A percentile compares a stretch with the other conserved stretches of the same genome.
Evolutionary conservation across 345 rosid species (phyloP).

Genomic region (Syzygium aromaticum): DNA sequence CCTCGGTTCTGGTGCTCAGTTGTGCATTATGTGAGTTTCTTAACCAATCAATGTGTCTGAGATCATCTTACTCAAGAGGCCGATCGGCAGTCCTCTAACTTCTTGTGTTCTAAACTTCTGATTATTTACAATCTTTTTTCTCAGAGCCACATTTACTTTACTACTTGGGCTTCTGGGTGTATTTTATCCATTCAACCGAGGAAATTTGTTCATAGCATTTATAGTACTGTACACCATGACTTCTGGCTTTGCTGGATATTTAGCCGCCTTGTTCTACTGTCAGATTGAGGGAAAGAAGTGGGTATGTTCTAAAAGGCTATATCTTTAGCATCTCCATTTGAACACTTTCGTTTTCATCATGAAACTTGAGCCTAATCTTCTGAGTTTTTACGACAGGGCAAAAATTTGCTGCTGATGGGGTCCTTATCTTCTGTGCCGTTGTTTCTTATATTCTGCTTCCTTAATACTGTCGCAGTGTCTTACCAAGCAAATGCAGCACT

Average conservation of each 20-base stretch:
- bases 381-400: slow-evolving; percentile 36
- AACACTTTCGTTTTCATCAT: background rate
- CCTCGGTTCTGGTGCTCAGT: slow-evolving; percentile 71
- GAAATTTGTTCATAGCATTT: slow-evolving; percentile 76
- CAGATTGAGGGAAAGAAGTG: slow-evolving; percentile 87
- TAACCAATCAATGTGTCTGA: background rate
- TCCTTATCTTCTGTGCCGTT: slow-evolving; percentile 76
- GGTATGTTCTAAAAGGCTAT: slow-evolving; percentile 26
- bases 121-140: background rate
- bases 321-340: background rate
- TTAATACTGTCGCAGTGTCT: slow-evolving; percentile 62
- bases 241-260: slow-evolving; percentile 82
- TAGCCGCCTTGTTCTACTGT: slow-evolving; percentile 67
- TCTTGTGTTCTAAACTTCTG: background rate
- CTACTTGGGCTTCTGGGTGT: slow-evolving; percentile 80
- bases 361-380: background rate
- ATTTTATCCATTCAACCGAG: slow-evolving; percentile 83
- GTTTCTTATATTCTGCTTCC: slow-evolving; percentile 72
- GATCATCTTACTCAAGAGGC: background rate
- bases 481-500: slow-evolving; percentile 78
- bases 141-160: slow-evolving; percentile 67
- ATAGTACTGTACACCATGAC: slow-evolving; percentile 74
- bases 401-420: slow-evolving; percentile 67
- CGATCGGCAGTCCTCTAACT: background rate
- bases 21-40: slow-evolving; percentile 66